A percentile compares a stretch with the other conserved stretches of the same genome.
These are phyloP conservation scores for Tetrahymena malaccensis DNA, from an alignment of 73 alveolate species.

Conservation along the genomic window DNA sequence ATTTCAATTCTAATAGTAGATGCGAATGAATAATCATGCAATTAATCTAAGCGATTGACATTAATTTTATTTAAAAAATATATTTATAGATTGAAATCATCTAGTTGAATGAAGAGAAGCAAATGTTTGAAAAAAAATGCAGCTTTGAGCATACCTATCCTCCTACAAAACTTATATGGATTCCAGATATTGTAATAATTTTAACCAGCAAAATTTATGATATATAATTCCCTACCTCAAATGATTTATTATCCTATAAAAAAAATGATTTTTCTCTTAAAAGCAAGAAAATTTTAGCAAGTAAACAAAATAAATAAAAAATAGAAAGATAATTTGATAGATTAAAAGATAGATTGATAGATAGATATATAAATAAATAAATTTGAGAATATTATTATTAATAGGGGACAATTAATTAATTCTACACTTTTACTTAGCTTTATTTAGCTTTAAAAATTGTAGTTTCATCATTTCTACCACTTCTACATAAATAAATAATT, in stretches of 20 bases:
- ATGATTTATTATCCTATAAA: too few species aligned
- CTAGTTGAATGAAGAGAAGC: slow-evolving; percentile 51
- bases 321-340: too few species aligned
- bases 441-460: too few species aligned
- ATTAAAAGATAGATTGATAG: background rate
- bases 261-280: too few species aligned
- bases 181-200: slow-evolving; percentile 65
- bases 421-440: background rate
- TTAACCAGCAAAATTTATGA: background rate
- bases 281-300: background rate
- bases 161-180: slow-evolving; percentile 91
- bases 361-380: background rate
- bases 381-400: background rate
- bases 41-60: background rate
- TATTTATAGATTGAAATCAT: slow-evolving; percentile 49
- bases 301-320: too few species aligned
- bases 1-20: background rate
- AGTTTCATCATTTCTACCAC: too few species aligned
- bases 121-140: slow-evolving; percentile 44
- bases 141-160: slow-evolving; percentile 78
- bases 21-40: background rate
- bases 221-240: background rate
- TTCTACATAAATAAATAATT: too few species aligned
- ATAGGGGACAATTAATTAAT: too few species aligned
- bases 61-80: background rate